These are phyloP conservation scores for Phytophthora foliorum DNA, from an alignment of 352 stramenopile genomes.

Conservation along the genomic window DNA sequence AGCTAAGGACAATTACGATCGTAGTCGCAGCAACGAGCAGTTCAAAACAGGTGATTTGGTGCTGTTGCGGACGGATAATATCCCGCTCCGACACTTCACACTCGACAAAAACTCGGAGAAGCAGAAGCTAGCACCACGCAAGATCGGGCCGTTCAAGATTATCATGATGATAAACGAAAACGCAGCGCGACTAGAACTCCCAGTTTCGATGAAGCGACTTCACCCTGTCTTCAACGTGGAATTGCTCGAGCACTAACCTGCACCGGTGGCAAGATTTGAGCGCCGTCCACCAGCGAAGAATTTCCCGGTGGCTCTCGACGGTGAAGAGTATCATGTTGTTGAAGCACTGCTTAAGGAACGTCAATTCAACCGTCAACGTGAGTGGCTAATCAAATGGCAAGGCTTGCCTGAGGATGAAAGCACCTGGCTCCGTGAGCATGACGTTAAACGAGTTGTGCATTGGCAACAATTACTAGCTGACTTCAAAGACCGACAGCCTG, in stretches of 20 bases:
- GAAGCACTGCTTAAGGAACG: background rate
- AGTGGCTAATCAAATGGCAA: background rate
- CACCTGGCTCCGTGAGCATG: background rate
- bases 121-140: background rate
- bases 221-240: background rate
- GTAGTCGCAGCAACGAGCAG: background rate
- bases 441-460: background rate
- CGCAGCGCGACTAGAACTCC: background rate
- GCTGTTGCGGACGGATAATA: background rate
- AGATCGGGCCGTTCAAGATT: background rate
- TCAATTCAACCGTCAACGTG: background rate
- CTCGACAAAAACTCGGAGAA: background rate
- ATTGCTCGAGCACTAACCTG: background rate
- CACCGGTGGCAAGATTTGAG: background rate
- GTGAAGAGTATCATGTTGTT: background rate
- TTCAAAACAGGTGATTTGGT: background rate
- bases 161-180: background rate
- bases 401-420: background rate
- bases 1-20: background rate
- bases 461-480: background rate
- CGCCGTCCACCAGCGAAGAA: background rate
- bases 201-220: background rate
- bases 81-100: background rate
- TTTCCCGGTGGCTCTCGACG: background rate
- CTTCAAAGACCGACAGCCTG: background rate